Evolutionary conservation across 1,284 basidiomycete genomes (phyloP).

Genomic region (Paramarasmius palmivorus): DNA sequence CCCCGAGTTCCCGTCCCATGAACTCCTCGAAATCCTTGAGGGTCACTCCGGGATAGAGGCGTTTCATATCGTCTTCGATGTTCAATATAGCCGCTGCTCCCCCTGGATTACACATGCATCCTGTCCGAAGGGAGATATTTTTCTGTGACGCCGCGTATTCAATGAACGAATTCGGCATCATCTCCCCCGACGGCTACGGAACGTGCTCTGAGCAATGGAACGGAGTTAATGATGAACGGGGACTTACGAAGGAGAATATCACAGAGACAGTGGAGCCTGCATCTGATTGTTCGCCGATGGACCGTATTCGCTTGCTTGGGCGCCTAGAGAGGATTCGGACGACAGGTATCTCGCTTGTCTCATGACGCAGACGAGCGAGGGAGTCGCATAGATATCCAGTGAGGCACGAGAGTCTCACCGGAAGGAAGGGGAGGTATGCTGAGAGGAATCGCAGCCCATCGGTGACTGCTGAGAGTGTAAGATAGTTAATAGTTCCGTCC

Average conservation of each 20-base stretch:
- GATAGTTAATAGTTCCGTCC: conserved; percentile 84
- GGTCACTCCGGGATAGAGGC: conserved; percentile 57
- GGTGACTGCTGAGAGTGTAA: conserved; percentile 72
- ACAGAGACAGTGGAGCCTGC: conserved; percentile 65
- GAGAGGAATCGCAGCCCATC: conserved; percentile 74
- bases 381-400: conserved; percentile 56
- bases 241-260: conserved; percentile 62
- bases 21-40: conserved; percentile 59
- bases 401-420: conserved; percentile 69
- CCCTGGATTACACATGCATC: conserved; percentile 85
- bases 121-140: conserved; percentile 74
- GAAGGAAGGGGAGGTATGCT: conserved; percentile 73
- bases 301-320: conserved; percentile 53
- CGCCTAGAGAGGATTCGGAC: conserved; percentile 64
- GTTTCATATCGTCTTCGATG: conserved; percentile 66
- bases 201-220: conserved; percentile 3
- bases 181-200: conserved; percentile 57
- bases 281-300: conserved; percentile 66
- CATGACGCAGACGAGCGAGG: conserved; percentile 57
- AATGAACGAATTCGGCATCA: conserved; percentile 70
- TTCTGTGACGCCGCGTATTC: conserved; percentile 64
- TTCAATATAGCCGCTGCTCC: conserved; percentile 72
- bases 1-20: conserved; percentile 69
- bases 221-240: conserved; percentile 12
- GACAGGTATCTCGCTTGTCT: conserved; percentile 54